These are phyloP conservation scores for Amanita muscaria DNA, from an alignment of 768 basidiomycete genomes.

Conservation along the genomic window DNA sequence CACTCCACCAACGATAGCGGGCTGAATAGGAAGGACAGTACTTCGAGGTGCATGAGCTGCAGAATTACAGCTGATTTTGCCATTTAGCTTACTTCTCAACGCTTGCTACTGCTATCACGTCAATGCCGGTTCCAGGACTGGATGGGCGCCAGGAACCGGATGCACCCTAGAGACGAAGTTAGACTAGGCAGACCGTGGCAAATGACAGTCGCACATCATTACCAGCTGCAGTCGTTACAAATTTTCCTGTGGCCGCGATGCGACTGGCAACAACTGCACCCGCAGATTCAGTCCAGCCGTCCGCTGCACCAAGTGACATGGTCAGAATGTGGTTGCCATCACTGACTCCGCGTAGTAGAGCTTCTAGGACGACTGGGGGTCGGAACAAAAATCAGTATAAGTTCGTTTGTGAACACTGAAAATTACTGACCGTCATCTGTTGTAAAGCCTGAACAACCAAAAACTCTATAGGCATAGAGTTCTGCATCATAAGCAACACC, in stretches of 20 bases:
- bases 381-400: too few species aligned
- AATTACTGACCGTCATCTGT: constrained; percentile 44
- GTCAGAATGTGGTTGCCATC: constrained; percentile 58
- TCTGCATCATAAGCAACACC: constrained; percentile 61
- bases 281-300: constrained; percentile 56
- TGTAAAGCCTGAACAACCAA: constrained; percentile 46
- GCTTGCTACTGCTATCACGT: constrained; percentile 50
- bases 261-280: constrained; percentile 49
- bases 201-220: constrained; percentile 30
- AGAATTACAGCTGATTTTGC: not conserved
- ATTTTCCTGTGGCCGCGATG: constrained; percentile 45
- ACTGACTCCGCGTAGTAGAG: constrained; percentile 38
- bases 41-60: constrained; percentile 20
- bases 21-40: constrained; percentile 49
- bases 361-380: constrained; percentile 32
- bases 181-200: not conserved
- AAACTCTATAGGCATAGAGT: constrained; percentile 47
- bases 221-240: constrained; percentile 58
- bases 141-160: constrained; percentile 57
- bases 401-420: not conserved
- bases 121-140: constrained; percentile 40
- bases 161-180: constrained; percentile 28
- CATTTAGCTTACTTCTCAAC: constrained; percentile 43
- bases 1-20: constrained; percentile 42
- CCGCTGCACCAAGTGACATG: constrained; percentile 52